Evolutionary conservation across 495 filamentous ascomycete species (phyloP).

Genomic region (Elaphomyces granulatus): DNA sequence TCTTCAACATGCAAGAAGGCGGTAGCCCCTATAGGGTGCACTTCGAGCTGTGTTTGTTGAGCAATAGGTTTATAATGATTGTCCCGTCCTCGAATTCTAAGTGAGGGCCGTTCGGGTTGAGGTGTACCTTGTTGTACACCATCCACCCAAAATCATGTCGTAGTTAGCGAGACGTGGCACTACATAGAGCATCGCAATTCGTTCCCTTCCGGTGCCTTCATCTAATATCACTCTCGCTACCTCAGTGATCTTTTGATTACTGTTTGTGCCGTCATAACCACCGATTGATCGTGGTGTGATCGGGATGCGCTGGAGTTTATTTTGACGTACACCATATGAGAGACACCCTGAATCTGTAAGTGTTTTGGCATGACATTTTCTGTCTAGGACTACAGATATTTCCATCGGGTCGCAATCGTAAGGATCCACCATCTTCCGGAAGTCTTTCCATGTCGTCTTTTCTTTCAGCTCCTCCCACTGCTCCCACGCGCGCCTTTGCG

Average conservation of each 20-base stretch:
- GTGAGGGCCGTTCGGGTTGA: background rate
- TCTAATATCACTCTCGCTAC: background rate
- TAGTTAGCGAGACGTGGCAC: background rate
- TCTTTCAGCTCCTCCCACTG: background rate
- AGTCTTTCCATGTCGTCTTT: background rate
- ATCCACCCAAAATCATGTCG: background rate
- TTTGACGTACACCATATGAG: background rate
- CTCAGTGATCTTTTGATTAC: background rate
- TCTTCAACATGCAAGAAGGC: conserved; percentile 11
- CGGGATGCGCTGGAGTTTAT: background rate
- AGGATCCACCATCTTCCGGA: background rate
- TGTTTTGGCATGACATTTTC: background rate
- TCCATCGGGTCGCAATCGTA: background rate
- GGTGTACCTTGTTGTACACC: background rate
- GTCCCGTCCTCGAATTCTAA: background rate
- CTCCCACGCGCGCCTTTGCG: background rate
- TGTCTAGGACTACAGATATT: background rate
- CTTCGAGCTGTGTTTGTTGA: background rate
- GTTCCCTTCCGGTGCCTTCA: background rate
- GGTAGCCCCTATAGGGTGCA: conserved; percentile 7
- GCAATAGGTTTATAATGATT: no score
- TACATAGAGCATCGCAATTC: background rate
- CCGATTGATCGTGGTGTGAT: background rate
- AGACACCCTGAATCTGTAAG: background rate
- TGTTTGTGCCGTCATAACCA: background rate